Evolutionary conservation across 2,329 filamentous ascomycete species (phyloP).

Genomic region (Aspergillus pseudonomiae): DNA sequence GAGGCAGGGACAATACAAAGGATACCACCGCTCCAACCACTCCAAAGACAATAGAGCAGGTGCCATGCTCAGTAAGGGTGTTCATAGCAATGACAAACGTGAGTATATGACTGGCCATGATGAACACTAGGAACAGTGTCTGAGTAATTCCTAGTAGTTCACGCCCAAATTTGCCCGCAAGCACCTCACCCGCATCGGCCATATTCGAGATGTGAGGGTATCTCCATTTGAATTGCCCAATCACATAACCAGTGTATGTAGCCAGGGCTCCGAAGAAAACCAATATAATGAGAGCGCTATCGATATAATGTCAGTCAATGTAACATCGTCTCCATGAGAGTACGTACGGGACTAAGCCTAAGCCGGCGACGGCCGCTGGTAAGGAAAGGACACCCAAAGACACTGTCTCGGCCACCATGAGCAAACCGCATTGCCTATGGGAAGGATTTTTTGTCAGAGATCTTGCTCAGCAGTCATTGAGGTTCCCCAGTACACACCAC

Average conservation of each 20-base stretch:
- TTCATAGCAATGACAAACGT: slow-evolving; percentile 72
- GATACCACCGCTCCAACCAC: slow-evolving; percentile 63
- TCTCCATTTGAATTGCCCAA: slow-evolving; percentile 61
- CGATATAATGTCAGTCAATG: slow-evolving; percentile 1
- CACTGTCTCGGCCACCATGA: slow-evolving; percentile 64
- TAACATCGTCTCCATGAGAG: background rate
- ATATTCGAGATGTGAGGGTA: slow-evolving; percentile 66
- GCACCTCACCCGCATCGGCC: slow-evolving; percentile 66
- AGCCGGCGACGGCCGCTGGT: slow-evolving; percentile 54
- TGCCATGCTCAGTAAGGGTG: slow-evolving; percentile 62
- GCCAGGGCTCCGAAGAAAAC: slow-evolving; percentile 57
- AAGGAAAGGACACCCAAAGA: slow-evolving; percentile 60
- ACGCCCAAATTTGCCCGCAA: slow-evolving; percentile 63
- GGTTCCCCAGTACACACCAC: slow-evolving; percentile 34
- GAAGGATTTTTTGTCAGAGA: slow-evolving; percentile 34
- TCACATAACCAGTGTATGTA: slow-evolving; percentile 64
- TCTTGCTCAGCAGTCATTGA: background rate
- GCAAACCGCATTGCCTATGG: slow-evolving; percentile 46
- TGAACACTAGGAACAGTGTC: slow-evolving; percentile 67
- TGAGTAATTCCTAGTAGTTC: slow-evolving; percentile 66
- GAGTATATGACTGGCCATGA: slow-evolving; percentile 71
- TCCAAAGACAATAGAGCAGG: slow-evolving; percentile 67
- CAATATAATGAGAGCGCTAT: slow-evolving; percentile 56
- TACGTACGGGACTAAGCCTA: slow-evolving; percentile 56
- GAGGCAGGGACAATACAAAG: slow-evolving; percentile 61